phyloP scores from a whole-genome alignment of 106 monocot species.

The Dendrobium chrysotoxum region DNA sequence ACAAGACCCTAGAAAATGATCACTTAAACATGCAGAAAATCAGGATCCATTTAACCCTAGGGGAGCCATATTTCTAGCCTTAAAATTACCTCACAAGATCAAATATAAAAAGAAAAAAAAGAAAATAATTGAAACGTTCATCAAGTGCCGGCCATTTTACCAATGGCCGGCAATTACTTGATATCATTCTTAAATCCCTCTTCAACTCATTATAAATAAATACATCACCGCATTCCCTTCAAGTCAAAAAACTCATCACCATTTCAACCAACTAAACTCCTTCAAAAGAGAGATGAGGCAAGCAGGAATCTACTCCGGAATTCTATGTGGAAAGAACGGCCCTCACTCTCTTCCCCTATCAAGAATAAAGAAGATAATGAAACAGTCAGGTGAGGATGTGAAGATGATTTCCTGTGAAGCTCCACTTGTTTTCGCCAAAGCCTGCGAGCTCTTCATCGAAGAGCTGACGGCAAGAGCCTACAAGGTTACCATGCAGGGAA shows the following conservation, averaged over 20 bases:
- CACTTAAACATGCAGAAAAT: too few species aligned
- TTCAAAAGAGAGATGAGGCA: conserved; percentile 22
- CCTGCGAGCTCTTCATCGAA: conserved; percentile 38
- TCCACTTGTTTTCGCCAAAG: conserved; percentile 33
- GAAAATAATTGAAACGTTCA: background rate
- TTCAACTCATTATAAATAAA: background rate
- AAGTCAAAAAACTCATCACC: too few species aligned
- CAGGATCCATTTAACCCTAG: background rate
- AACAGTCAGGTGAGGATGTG: conserved; percentile 32
- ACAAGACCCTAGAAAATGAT: too few species aligned
- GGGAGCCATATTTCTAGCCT: background rate
- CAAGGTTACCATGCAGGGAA: conserved; percentile 26
- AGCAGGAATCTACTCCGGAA: conserved; percentile 27
- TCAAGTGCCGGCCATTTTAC: background rate
- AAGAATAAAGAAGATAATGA: conserved; percentile 50
- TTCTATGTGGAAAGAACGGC: conserved; percentile 21
- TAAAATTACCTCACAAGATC: background rate
- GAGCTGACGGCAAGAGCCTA: conserved; percentile 24
- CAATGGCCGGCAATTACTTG: background rate
- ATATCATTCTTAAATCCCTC: background rate
- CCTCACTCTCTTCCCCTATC: conserved; percentile 36
- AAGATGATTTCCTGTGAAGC: conserved; percentile 44
- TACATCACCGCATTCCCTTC: background rate
- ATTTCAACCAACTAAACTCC: too few species aligned
- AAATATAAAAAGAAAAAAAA: background rate